A percentile compares a stretch with the other conserved stretches of the same genome.
Evolutionary conservation across 345 rosid genomes (phyloP).

Genomic region (Rhizophora apiculata): DNA sequence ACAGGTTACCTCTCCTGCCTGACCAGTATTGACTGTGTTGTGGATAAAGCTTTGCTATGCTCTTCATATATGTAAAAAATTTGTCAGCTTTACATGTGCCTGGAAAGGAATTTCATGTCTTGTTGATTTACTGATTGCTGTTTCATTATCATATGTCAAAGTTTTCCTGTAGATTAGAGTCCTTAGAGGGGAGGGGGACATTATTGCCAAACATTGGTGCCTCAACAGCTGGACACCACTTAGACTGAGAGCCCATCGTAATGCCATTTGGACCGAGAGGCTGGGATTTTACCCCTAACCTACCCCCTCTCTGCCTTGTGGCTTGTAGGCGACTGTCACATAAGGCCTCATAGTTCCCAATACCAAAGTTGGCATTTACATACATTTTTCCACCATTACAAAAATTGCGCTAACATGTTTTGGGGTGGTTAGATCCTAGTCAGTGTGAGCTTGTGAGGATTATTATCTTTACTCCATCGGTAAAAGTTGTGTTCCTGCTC

Average conservation of each 20-base stretch:
- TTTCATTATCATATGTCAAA: not conserved
- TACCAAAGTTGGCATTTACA: too few relatives aligned
- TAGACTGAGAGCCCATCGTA: too few relatives aligned
- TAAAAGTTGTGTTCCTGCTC: not conserved
- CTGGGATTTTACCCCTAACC: too few relatives aligned
- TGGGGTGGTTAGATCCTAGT: not conserved
- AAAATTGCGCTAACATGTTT: not conserved
- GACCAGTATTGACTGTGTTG: conserved; percentile 26
- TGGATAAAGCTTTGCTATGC: not conserved
- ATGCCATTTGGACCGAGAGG: too few relatives aligned
- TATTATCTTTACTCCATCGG: not conserved
- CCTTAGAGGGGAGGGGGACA: too few relatives aligned
- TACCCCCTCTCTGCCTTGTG: too few relatives aligned
- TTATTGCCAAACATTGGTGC: not conserved
- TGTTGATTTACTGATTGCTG: not conserved
- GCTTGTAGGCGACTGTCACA: too few relatives aligned
- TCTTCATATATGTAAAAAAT: not conserved
- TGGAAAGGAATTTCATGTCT: not conserved
- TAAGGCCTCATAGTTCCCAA: too few relatives aligned
- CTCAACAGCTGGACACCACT: too few relatives aligned
- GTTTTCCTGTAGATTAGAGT: not conserved
- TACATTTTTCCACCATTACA: too few relatives aligned
- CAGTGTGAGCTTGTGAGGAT: not conserved
- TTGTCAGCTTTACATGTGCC: too few relatives aligned
- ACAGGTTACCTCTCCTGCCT: conserved; percentile 58